Evolutionary conservation across 2,329 filamentous ascomycete genomes (phyloP), one percentile per base, ranked within the genome.

Genomic region (Phyllosticta capitalensis): DNA sequence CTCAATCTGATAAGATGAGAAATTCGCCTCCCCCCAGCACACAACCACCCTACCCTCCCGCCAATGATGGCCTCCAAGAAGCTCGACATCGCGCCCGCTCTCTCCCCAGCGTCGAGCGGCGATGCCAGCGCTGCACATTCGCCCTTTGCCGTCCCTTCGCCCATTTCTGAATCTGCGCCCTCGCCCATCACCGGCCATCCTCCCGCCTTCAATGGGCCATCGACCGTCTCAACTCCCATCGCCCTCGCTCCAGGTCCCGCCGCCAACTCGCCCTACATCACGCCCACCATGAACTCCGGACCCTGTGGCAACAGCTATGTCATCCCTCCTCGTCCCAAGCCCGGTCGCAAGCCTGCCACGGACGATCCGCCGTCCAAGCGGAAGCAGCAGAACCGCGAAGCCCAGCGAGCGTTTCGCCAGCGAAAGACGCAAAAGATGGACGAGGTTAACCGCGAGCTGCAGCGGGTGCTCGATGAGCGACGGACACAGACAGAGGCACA

Each of bases 331-430:
- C 72, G 77, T 22, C 76, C 77, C 7, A 77, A 75, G 79, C 92
- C 94, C 21, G 92, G 92, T 54, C 85, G 92, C 66, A 97, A 97
- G 79, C 92, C 92, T 2, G 90, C 90, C 53, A 95, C 90, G 38
- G 92, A 96, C 70, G 95, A 92, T 56, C 91, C 92, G 14, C 89
- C 89, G 1, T 95, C 91, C 51, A 95, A 95, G 77, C 85, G 94
- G 65, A 95, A 96, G 78, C 89, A 90, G 1, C 94, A 97, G 76
- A 97, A 97, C 73, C 83, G 94, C 62, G 89, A 90, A 53, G 92
- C 92, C 2, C 92, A 97, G 76, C 81, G 92, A 61, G 90, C 89
- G 1, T 97, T 97, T 74, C 83, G 92, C 33, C 91, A 96, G 74
- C 82, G 92, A 61, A 84, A 92, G 63, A 90, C 90, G 1, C 89